Percentiles rank a stretch among this genome's conserved stretches.
phyloP scores from a whole-genome alignment of 805 yeast species.

The Peterozyma toletana region DNA sequence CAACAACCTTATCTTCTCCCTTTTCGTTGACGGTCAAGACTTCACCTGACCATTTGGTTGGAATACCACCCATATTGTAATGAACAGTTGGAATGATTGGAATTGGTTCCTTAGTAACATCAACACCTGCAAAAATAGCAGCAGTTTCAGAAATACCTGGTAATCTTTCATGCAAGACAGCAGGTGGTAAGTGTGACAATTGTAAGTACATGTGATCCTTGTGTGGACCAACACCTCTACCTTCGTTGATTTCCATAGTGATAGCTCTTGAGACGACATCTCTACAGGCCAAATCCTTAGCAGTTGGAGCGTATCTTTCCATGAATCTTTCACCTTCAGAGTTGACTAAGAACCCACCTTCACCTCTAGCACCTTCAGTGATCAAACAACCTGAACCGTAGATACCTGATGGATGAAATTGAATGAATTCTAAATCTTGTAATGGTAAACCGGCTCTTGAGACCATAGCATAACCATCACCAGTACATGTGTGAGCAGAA shows the following conservation, averaged over 20 bases:
- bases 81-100: conserved; percentile 98
- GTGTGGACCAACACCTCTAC: conserved; percentile 97
- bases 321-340: conserved; percentile 98
- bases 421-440: conserved; percentile 95
- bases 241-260: conserved; percentile 97
- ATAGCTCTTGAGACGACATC: conserved; percentile 98
- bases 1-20: conserved; percentile 87
- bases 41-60: conserved; percentile 97
- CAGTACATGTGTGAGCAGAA: conserved; percentile 99
- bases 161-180: conserved; percentile 87
- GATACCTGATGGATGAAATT: conserved; percentile 99
- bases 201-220: conserved; percentile 95
- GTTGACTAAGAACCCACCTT: conserved; percentile 96
- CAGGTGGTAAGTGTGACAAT: conserved; percentile 87
- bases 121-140: conserved; percentile 97
- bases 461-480: conserved; percentile 99
- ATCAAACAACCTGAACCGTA: conserved; percentile 98
- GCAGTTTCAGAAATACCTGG: conserved; percentile 99
- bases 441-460: conserved; percentile 97
- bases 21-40: conserved; percentile 73
- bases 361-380: conserved; percentile 99
- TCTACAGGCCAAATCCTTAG: conserved; percentile 97
- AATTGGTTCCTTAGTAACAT: conserved; percentile 98
- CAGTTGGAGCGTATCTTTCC: conserved; percentile 99
- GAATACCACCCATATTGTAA: conserved; percentile 99